Evolutionary conservation across 192 early-diverging fungal species (phyloP).

Genomic region (Gorgonomyces haynaldii): DNA sequence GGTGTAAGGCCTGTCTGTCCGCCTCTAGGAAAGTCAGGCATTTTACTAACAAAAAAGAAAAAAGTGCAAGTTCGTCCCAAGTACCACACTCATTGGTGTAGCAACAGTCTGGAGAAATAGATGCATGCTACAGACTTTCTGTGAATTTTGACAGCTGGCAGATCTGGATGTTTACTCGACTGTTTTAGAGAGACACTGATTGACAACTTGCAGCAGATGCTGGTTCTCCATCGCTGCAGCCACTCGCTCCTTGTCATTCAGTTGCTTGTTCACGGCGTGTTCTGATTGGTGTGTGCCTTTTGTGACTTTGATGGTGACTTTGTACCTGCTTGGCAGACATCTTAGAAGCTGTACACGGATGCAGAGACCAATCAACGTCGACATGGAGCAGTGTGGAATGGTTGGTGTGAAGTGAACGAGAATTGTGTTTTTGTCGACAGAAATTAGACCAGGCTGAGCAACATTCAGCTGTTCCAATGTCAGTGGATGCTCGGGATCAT

Average conservation of each 20-base stretch:
- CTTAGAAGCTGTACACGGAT: constrained; percentile 86
- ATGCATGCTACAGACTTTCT: too few relatives aligned
- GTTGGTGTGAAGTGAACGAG: constrained; percentile 88
- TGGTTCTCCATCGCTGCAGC: constrained; percentile 94
- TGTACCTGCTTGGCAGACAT: constrained; percentile 79
- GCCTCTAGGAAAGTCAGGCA: constrained; percentile 70
- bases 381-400: constrained; percentile 99
- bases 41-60: constrained; percentile 16
- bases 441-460: constrained; percentile 72
- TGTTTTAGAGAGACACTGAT: constrained; percentile 40
- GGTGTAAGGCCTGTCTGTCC: constrained; percentile 69
- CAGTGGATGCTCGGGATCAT: constrained; percentile 93
- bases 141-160: too few relatives aligned
- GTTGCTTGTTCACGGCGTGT: constrained; percentile 90
- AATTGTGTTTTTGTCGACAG: constrained; percentile 55
- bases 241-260: constrained; percentile 98
- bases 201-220: constrained; percentile 88
- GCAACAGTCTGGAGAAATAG: too few relatives aligned
- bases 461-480: constrained; percentile 97
- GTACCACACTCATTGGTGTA: too few relatives aligned
- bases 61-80: constrained; percentile 10
- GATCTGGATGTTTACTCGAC: too few relatives aligned
- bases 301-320: constrained; percentile 82
- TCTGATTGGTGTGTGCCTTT: constrained; percentile 95
- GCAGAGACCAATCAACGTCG: constrained; percentile 93